Base-by-base conservation (phyloP, 768 basidiomycete species). In the Xanthoconium stramineum region DNA sequence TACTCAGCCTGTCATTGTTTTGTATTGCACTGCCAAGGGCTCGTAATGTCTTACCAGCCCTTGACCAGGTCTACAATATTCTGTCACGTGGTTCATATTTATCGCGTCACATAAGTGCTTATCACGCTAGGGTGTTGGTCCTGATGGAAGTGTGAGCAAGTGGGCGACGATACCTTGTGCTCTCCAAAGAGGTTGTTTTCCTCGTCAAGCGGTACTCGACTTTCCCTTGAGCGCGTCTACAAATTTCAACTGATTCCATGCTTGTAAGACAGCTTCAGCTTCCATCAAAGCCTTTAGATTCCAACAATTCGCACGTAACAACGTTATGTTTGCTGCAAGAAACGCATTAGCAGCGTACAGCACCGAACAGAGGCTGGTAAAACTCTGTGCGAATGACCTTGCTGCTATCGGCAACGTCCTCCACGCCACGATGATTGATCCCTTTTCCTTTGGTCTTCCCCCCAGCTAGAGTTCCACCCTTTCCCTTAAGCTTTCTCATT, bases 401-500 rank as follows among this genome's bases (percentile, higher is more conserved):
- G 76, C 91, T 94, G 19, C 81, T 83, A 62, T 84, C 81, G 12
- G 88, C 74, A 9, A 93, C 86, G 47, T 85, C 82, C 65, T 98
- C 92, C 8, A 83, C 84, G 65, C 89, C 87, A 53, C 91, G 84
- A 61, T 88, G 87, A 61, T 83, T 87, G 61, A 94, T 85, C 2
- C 97, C 97, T 65, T 93, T 95, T 33, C 97, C 97, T 72, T 94
- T 98, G 36, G 96, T 95, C 76, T 88, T 91, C 61, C 95, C 81
- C 10, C 97, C 97, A 35, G 78, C 82, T 6, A 99, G 74, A 3
- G 94, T 94, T 73, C 96, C 89, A 28, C 97, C 97, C 60, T 86
- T 88, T 24, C 97, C 97, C 65, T 91, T 96, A 99, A 99, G 59
- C 88, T 92, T 72, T 98, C 97, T 89, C 91, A 93, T 49, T 85